phyloP scores from a whole-genome alignment of 176 grass and related monocot species.

The Zea luxurians region DNA sequence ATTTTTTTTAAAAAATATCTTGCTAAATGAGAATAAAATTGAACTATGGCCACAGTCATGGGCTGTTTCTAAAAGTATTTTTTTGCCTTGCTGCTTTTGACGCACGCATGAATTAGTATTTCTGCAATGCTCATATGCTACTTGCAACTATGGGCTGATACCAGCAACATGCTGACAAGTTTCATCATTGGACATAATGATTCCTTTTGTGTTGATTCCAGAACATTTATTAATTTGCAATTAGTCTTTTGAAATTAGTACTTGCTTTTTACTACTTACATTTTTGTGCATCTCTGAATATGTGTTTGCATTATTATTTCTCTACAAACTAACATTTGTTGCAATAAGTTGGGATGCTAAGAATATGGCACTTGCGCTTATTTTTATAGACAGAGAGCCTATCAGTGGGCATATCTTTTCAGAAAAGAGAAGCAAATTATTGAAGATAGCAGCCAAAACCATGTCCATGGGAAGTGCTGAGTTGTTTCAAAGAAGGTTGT shows the following conservation, averaged over 20 bases:
- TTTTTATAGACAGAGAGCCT: slow-evolving; percentile 40
- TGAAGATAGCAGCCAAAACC: slow-evolving; percentile 65
- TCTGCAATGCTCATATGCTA: slow-evolving; percentile 9
- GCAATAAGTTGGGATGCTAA: slow-evolving; percentile 28
- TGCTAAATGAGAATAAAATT: neutral
- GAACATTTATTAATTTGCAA: neutral
- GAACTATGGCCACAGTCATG: neutral
- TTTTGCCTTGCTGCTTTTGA: slow-evolving; percentile 5
- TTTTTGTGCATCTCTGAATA: neutral
- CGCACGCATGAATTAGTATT: neutral
- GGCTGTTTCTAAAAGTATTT: neutral
- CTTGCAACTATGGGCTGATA: slow-evolving; percentile 8
- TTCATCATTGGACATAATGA: neutral
- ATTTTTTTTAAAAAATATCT: neutral
- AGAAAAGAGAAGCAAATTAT: slow-evolving; percentile 69
- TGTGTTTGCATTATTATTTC: slow-evolving; percentile 17
- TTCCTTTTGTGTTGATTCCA: slow-evolving; percentile 18
- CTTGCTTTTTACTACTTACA: slow-evolving; percentile 1
- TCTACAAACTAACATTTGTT: slow-evolving; percentile 22
- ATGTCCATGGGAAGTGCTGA: slow-evolving; percentile 54
- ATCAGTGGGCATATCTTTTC: slow-evolving; percentile 57
- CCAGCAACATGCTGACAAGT: slow-evolving; percentile 16
- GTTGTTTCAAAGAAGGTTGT: slow-evolving; percentile 60
- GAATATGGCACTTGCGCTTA: slow-evolving; percentile 16
- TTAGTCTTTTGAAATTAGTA: neutral